These are phyloP conservation scores for Neopestalotiopsis rosae DNA, from an alignment of 2,329 filamentous ascomycete species.

Conservation along the genomic window DNA sequence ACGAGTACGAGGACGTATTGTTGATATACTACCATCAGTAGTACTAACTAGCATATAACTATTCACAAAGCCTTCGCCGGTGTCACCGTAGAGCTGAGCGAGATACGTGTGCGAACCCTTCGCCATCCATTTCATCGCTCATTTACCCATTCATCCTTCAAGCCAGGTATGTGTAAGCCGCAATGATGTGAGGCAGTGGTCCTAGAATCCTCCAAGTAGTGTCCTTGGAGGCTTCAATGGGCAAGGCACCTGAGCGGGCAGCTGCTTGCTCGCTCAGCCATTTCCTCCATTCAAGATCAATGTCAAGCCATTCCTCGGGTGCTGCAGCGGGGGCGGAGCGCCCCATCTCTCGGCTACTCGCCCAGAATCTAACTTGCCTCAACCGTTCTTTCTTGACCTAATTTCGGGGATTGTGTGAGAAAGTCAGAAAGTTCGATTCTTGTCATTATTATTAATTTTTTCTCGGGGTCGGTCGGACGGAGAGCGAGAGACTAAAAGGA, in stretches of 20 bases:
- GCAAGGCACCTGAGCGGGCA: neutral
- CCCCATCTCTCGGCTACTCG: constrained; percentile 7
- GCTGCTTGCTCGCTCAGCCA: constrained; percentile 15
- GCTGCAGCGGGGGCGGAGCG: neutral
- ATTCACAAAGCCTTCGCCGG: too few species aligned
- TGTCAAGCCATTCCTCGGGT: constrained; percentile 10
- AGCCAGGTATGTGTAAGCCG: constrained; percentile 20
- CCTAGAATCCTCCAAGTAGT: constrained; percentile 28
- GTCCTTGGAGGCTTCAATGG: constrained; percentile 16
- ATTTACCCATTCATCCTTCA: neutral
- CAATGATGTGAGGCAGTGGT: constrained; percentile 30
- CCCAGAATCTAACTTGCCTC: constrained; percentile 10
- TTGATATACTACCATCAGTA: too few species aligned
- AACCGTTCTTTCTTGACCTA: neutral
- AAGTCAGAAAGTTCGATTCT: neutral
- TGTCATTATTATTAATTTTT: too few species aligned
- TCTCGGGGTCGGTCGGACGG: neutral
- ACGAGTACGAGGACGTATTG: too few species aligned
- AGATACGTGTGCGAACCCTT: too few species aligned
- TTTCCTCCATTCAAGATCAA: constrained; percentile 9
- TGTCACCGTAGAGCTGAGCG: too few species aligned
- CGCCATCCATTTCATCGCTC: too few species aligned
- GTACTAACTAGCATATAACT: too few species aligned
- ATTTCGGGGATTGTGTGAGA: neutral
- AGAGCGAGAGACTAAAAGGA: neutral